These are phyloP conservation scores for Salix caprea DNA, from an alignment of 345 rosid genomes.

Conservation along the genomic window DNA sequence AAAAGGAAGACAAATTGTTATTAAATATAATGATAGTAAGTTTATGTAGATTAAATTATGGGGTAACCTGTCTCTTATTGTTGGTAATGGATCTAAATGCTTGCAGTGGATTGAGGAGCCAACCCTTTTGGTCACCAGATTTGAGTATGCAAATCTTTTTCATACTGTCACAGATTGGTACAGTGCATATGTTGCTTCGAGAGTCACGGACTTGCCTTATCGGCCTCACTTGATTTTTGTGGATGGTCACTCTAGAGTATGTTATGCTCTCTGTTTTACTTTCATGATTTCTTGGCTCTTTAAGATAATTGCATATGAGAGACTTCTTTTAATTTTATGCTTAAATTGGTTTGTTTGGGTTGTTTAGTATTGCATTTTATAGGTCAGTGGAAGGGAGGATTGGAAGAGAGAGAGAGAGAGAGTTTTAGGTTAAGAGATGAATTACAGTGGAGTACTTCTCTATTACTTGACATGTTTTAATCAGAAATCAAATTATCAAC, in stretches of 20 bases:
- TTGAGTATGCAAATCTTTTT: constrained; percentile 88
- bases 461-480: neutral
- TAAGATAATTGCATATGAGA: neutral
- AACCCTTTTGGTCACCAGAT: constrained; percentile 60
- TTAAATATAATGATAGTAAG: too few species aligned
- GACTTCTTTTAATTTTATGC: neutral
- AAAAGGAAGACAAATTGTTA: neutral
- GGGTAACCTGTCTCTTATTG: neutral
- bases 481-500: too few species aligned
- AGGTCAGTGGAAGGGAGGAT: neutral
- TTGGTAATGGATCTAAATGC: constrained; percentile 5
- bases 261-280: constrained; percentile 10
- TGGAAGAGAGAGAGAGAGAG: neutral
- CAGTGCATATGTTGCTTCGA: constrained; percentile 77
- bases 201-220: constrained; percentile 76
- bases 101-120: constrained; percentile 96
- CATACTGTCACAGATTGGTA: constrained; percentile 96
- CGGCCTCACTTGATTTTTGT: constrained; percentile 81
- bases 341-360: neutral
- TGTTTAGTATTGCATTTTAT: neutral
- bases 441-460: neutral
- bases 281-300: neutral
- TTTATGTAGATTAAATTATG: too few species aligned
- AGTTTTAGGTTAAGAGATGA: neutral
- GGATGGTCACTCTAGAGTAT: constrained; percentile 81